These are phyloP conservation scores for Aspergillus texensis DNA, from an alignment of 2,329 filamentous ascomycete species.

Conservation along the genomic window DNA sequence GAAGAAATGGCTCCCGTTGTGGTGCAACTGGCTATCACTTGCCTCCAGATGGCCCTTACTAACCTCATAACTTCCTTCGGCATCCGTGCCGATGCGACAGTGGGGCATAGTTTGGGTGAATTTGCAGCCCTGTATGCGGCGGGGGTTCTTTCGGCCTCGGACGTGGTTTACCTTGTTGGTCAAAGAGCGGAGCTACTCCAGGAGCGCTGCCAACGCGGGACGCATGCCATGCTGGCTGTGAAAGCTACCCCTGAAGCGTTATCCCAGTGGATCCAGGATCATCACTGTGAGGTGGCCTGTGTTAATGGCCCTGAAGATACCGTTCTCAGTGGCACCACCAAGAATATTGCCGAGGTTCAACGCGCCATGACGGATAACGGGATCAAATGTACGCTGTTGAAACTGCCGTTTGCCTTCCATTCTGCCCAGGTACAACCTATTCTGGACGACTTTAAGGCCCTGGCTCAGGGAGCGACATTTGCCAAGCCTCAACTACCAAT, in stretches of 20 bases:
- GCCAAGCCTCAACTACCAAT: slow-evolving; percentile 67
- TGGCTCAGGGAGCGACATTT: slow-evolving; percentile 39
- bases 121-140: slow-evolving; percentile 39
- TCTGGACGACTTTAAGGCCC: too few species aligned
- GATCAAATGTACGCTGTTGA: too few species aligned
- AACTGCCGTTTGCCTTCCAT: too few species aligned
- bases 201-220: slow-evolving; percentile 54
- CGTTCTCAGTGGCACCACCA: too few species aligned
- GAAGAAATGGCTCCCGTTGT: slow-evolving; percentile 35
- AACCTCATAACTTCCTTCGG: slow-evolving; percentile 33
- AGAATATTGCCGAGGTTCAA: too few species aligned
- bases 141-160: slow-evolving; percentile 37
- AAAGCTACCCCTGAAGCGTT: too few species aligned
- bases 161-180: slow-evolving; percentile 67
- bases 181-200: slow-evolving; percentile 67
- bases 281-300: too few species aligned
- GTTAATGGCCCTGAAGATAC: too few species aligned
- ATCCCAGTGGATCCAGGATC: too few species aligned
- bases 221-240: too few species aligned
- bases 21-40: slow-evolving; percentile 42
- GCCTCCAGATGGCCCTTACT: slow-evolving; percentile 45
- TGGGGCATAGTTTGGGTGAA: slow-evolving; percentile 51
- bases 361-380: too few species aligned
- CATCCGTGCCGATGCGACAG: slow-evolving; percentile 51
- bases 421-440: too few species aligned